Base-by-base conservation (phyloP, 768 basidiomycete genomes). In the Imleria badia region DNA sequence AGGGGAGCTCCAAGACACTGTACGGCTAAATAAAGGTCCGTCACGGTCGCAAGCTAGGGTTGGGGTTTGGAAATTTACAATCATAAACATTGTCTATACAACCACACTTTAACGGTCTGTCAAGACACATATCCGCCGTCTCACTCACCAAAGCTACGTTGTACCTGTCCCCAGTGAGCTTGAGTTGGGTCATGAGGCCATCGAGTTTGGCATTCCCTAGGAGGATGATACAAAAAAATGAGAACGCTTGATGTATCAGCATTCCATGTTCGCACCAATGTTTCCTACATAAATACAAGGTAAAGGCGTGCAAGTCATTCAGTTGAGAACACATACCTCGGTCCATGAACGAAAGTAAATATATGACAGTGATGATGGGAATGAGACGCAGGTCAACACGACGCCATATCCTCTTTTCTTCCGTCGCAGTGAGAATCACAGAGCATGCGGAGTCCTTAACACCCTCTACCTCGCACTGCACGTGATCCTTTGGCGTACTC, bases 181-280 rank as follows among this genome's bases (percentile, higher is more conserved):
- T 30, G 3, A 52, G 51, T 35, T 52, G 51, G 5, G 26, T 52
- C 29, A 30, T 9, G 10, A 52, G 51, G 38, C 51, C 51, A 22
- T 52, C 51, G 13, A 52, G 43, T 29, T 52, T 52, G 35, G 51
- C 51, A 15, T 52, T 52, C 13, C 51, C 51, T 51, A 19, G 12
- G 22, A 29, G 23, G 29, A 15, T 17, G 11, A 10, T 38, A 20
- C 23, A 40, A 8, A 29, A 44, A 44, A 38, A 36, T 38, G n/a
- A 45, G 29, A 36, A 17, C 6, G 35, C 9, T 17, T 26, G 19
- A 20, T 10, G 19, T 19, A 8, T 44, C 45, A 15, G 13, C 20
- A 17, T 1, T 20, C 13, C 7, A 11, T 3, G 19, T 15, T 20
- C 51, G 42, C 35, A 52, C 51, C 51, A 9, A 52, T 52, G 29